Conservation (phyloP, 2,329 filamentous ascomycete species). For the Trichoderma sp. region DNA sequence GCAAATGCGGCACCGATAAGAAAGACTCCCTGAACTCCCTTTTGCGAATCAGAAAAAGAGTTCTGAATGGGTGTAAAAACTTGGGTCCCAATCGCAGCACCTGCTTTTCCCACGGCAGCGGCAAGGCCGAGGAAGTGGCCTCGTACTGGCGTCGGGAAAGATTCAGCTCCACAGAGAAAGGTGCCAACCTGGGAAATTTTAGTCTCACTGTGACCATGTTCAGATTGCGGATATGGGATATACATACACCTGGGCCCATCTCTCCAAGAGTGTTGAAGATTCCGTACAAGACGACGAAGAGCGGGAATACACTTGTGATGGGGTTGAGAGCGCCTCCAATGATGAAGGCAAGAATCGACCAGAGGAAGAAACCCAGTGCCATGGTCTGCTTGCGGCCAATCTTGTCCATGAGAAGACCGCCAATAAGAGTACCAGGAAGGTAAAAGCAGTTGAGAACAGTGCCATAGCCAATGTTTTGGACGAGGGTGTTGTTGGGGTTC, state of each 20-base stretch:
- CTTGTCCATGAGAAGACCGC: constrained; percentile 42
- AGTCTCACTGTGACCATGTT: neutral
- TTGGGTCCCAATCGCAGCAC: constrained; percentile 51
- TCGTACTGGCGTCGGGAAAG: constrained; percentile 51
- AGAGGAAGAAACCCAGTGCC: constrained; percentile 29
- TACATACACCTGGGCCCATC: constrained; percentile 45
- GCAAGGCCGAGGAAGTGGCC: constrained; percentile 53
- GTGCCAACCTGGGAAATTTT: constrained; percentile 32
- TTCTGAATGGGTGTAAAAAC: constrained; percentile 28
- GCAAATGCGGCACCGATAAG: constrained; percentile 33
- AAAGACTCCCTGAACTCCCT: constrained; percentile 32
- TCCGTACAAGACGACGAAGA: constrained; percentile 54
- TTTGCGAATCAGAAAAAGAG: constrained; percentile 26
- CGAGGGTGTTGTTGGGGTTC: constrained; percentile 22
- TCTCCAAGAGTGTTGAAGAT: constrained; percentile 43
- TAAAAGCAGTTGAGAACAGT: constrained; percentile 30
- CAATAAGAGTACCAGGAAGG: constrained; percentile 35
- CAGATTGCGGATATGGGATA: constrained; percentile 19
- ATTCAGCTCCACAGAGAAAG: constrained; percentile 40
- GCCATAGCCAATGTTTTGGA: constrained; percentile 29
- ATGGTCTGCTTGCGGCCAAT: constrained; percentile 38
- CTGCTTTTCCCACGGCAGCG: constrained; percentile 52
- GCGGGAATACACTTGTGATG: constrained; percentile 48
- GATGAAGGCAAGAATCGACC: constrained; percentile 47
- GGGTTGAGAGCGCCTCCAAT: constrained; percentile 50